Base-by-base conservation (phyloP, 192 early-diverging fungal species). In the Backusella sp. region DNA sequence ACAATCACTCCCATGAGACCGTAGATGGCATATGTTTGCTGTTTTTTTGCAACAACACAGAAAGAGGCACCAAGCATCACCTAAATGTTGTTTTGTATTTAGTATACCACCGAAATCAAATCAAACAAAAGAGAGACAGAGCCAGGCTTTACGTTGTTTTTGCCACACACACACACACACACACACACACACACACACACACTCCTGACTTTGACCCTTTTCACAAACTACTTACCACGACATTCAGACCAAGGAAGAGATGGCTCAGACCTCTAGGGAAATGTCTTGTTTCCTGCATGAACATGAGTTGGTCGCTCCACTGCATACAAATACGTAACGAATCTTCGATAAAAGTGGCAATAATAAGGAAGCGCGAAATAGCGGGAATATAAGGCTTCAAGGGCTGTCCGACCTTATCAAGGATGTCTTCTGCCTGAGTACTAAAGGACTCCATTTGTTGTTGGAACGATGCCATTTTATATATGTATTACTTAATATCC, bases 261-360 rank as follows among this genome's bases (percentile, higher is more conserved):
- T 99, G 94, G 72, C 92, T 93, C 12, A 93, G 8, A 2, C 92
- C 92, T 84, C 88, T 91, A 0, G 92, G 92, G 79, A 99, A 95
- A 69, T 91, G 85, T 71, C 94, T 91, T 76, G 92, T 90, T 73
- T 88, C 85, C 72, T 96, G 86, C 73, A 98, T 86, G 83, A 93
- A 99, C 73, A 84, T 90, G 26, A 95, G 82, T 86, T 99, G 96
- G 81, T 96, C 95, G 69, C 84, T 78, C 91, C 96, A 99, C 82
- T 98, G 96, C 71, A 92, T 88, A 77, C 90, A 81, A 69, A 98
- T 96, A 59, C 97, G 91, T 19, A 97, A 76, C 4, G 96, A 88
- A 81, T 98, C 97, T 82, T 98, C 97, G 59, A 98, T 83, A 83
- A 98, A 99, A 15, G 97, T 99, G 42, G 93, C 95, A 26, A 99